phyloP scores from a whole-genome alignment of 495 filamentous ascomycete genomes.

The Friedmanniomyces simplex region DNA sequence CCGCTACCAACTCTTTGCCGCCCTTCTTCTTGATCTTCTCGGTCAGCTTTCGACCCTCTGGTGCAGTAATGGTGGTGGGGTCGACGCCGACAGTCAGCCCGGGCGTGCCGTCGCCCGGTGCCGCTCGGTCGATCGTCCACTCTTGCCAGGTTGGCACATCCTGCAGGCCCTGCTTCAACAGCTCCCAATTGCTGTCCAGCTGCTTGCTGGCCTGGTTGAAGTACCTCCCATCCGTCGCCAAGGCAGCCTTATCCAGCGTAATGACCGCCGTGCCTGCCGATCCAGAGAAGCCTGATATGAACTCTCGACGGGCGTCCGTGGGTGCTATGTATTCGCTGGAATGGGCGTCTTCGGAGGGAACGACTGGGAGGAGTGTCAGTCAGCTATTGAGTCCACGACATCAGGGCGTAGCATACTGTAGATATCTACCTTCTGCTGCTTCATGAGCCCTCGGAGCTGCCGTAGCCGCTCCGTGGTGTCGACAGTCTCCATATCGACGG shows the following conservation, averaged over 20 bases:
- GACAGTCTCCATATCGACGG: slow-evolving; percentile 60
- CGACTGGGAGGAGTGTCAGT: slow-evolving; percentile 46
- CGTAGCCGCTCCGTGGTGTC: slow-evolving; percentile 69
- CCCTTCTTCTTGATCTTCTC: slow-evolving; percentile 84
- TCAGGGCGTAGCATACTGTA: slow-evolving; percentile 58
- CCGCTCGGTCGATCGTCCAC: slow-evolving; percentile 50
- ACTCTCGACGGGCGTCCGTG: slow-evolving; percentile 84
- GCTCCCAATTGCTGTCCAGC: slow-evolving; percentile 81
- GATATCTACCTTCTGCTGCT: slow-evolving; percentile 72
- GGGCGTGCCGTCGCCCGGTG: slow-evolving; percentile 37
- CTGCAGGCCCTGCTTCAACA: slow-evolving; percentile 85
- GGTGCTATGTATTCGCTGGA: slow-evolving; percentile 95
- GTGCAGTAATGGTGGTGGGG: slow-evolving; percentile 73
- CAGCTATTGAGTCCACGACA: not conserved
- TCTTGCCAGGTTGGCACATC: slow-evolving; percentile 97
- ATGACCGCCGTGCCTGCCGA: slow-evolving; percentile 91
- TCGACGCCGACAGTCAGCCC: slow-evolving; percentile 88
- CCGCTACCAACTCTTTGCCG: slow-evolving; percentile 59
- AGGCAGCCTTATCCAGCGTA: slow-evolving; percentile 72
- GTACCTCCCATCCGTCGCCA: slow-evolving; percentile 94
- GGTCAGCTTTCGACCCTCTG: slow-evolving; percentile 72
- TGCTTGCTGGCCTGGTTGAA: slow-evolving; percentile 96
- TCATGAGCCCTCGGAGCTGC: slow-evolving; percentile 78
- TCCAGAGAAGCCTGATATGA: slow-evolving; percentile 89
- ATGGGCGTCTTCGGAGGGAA: slow-evolving; percentile 96